Evolutionary conservation across 805 yeast species (phyloP), one percentile per base, ranked within the genome.

Genomic region (Saccharomycopsis sp.): DNA sequence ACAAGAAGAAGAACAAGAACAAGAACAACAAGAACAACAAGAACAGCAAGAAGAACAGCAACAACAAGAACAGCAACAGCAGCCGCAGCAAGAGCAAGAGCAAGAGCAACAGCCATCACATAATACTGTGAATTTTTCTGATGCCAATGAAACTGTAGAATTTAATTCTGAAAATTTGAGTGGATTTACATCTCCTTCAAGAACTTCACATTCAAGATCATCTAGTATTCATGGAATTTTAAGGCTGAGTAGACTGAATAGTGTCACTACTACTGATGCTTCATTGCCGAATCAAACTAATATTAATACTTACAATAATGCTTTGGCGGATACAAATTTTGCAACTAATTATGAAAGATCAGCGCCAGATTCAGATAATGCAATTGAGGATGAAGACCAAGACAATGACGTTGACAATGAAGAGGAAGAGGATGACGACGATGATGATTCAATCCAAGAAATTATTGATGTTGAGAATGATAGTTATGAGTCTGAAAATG

Each of bases 221-320:
- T 28, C 43, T 2, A 24, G 38, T 13, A 33, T 44, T 21, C 50
- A 43, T 26, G 50, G 50, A 13, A 47, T 47, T 17, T 39, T 47
- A 11, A 24, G 50, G 19, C 38, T 44, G 13, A 47, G 50, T 21
- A 16, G 50, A 17, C 28, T 43, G 3, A 36, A 19, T 31, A 47
- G 48, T 27, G 16, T 44, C 4, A 24, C 29, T 8, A 17, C 19
- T 33, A 23, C 20, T 11, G 38, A 24, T 4, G 31, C 38, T 13
- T 16, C 26, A 3, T 16, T 22, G 37, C 36, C 44, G 4, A 32
- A 43, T 33, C 44, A 40, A 26, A 44, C 48, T 11, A 44, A 20
- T 26, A 21, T 44, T 3, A 44, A 44, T 21, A 44, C 48, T 3
- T 40, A 21, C 35, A 39, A 31, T 26, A 44, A 44, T 22, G 44